Base-by-base conservation (phyloP, 192 early-diverging fungal species). In the Allomyces arbusculus region DNA sequence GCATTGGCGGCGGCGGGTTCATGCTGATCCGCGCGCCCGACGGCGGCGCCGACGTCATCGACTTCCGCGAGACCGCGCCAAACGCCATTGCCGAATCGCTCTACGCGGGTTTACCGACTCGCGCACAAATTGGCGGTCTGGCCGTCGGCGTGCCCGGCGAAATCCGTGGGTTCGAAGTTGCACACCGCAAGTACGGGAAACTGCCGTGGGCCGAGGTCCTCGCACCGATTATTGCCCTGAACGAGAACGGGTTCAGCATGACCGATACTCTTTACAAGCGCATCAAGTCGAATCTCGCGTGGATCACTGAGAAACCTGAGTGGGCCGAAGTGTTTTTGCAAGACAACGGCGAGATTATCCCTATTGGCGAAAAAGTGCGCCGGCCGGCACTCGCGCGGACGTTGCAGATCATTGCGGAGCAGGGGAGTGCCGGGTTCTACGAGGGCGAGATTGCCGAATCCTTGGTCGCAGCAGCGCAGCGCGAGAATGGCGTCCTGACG, bases 1-100 rank as follows among this genome's bases (percentile, higher is more conserved):
- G 94, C 33, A 90, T 97, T 63, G 92, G 94, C 50, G 92, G 94
- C 11, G 94, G 94, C 26, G 94, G 94, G 8, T 95, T 97, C 71
- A 90, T 94, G 88, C 77, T 91, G 10, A 78, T 94, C 11, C 82
- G 89, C 33, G 69, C 77, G 4, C 69, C 77, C 5, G 83, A 85
- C 55, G 72, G 61, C 20, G 40, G 44, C 22, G 67, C 63, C 19
- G 50, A 67, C 63, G 78, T 86, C 20, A 81, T 97, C 50, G 90
- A 97, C 70, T 97, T 95, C 65, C 76, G 94, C 24, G 94, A 97
- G 71, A 74, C 76, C 1, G 94, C 94, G 11, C 91, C 90, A 10
- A 71, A 72, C 43, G 85, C 84, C 11, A 79, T 89, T 7, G 74
- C 68, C n/a, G 75, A 70, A 25, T 82, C 89, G 67, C 95, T 97